These are phyloP conservation scores for Leptoxyphium fumago DNA, from an alignment of 2,329 filamentous ascomycete species.

Conservation along the genomic window DNA sequence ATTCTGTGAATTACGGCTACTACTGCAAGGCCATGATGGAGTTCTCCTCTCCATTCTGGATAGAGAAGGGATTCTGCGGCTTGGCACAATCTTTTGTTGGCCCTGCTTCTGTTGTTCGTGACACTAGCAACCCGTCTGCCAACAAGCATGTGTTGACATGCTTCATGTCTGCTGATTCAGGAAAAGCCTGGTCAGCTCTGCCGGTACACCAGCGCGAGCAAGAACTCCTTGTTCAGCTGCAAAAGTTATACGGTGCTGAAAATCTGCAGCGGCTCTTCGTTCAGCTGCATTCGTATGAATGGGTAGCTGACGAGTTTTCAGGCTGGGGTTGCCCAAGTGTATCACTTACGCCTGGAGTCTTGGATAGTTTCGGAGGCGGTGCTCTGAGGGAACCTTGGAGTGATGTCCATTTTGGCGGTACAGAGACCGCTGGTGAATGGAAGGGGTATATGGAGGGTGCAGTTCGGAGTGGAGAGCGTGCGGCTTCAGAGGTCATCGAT, in stretches of 20 bases:
- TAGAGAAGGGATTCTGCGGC: constrained; percentile 29
- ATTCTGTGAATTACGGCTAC: constrained; percentile 29
- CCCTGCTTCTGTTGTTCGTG: constrained; percentile 32
- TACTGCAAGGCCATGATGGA: constrained; percentile 38
- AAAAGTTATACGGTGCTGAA: constrained; percentile 13
- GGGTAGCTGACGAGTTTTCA: constrained; percentile 17
- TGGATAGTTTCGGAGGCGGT: constrained; percentile 5
- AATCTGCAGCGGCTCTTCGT: constrained; percentile 9
- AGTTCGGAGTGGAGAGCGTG: constrained; percentile 34
- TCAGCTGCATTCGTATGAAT: constrained; percentile 16
- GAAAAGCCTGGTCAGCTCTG: constrained; percentile 22
- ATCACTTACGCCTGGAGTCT: constrained; percentile 10
- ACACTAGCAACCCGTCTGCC: constrained; percentile 23
- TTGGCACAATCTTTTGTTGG: constrained; percentile 31
- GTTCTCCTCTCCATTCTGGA: constrained; percentile 35
- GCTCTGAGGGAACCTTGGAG: constrained; percentile 15
- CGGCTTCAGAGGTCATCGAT: constrained; percentile 30
- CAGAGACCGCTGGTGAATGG: constrained; percentile 39
- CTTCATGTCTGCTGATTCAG: constrained; percentile 26
- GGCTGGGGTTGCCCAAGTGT: constrained; percentile 18
- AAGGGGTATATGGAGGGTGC: constrained; percentile 47
- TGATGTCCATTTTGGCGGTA: constrained; percentile 39
- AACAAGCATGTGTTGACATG: constrained; percentile 23
- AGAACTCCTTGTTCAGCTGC: constrained; percentile 24
- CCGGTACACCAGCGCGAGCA: constrained; percentile 14